Percentiles rank a stretch among this genome's conserved stretches.
phyloP scores from a whole-genome alignment of 2,329 filamentous ascomycete species.

The Xylariomycetidae sp. region DNA sequence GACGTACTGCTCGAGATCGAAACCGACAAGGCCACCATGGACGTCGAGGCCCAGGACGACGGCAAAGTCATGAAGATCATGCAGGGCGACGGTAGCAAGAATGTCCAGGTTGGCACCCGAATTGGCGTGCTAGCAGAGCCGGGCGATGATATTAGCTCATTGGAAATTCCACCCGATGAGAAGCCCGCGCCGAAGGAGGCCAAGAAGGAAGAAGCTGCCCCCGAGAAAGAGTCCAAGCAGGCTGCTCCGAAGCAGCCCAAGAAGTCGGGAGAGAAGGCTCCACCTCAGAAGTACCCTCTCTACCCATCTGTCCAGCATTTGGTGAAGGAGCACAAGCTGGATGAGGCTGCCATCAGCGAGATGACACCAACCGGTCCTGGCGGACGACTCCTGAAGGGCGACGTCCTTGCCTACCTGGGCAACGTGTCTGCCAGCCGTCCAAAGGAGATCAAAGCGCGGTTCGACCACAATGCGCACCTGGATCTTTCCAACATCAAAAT shows the following conservation, averaged over 20 bases:
- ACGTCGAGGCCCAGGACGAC: conserved; percentile 88
- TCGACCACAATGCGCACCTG: conserved; percentile 72
- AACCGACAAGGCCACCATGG: conserved; percentile 92
- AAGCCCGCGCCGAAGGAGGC: conserved; percentile 34
- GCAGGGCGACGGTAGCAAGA: conserved; percentile 66
- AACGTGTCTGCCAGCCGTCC: conserved; percentile 68
- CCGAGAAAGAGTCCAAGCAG: conserved; percentile 19
- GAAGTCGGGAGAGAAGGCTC: conserved; percentile 40
- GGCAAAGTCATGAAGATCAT: conserved; percentile 81
- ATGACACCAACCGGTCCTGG: conserved; percentile 85
- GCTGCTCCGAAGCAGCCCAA: conserved; percentile 24
- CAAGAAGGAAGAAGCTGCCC: conserved; percentile 20
- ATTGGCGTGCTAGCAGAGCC: conserved; percentile 80
- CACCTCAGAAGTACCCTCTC: conserved; percentile 64
- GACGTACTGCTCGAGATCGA: conserved; percentile 89
- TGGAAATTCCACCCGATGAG: conserved; percentile 71
- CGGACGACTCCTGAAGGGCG: conserved; percentile 87
- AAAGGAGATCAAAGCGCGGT: conserved; percentile 60
- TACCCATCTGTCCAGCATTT: conserved; percentile 81
- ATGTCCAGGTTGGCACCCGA: conserved; percentile 68
- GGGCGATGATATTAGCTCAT: conserved; percentile 68
- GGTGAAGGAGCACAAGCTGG: conserved; percentile 71
- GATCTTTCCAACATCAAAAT: conserved; percentile 95
- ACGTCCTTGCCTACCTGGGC: conserved; percentile 86
- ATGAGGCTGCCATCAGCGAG: conserved; percentile 67